A percentile compares a stretch with the other conserved stretches of the same genome.
Conservation (phyloP, 2,329 filamentous ascomycete species). For the Arachnopeziza araneosa region DNA sequence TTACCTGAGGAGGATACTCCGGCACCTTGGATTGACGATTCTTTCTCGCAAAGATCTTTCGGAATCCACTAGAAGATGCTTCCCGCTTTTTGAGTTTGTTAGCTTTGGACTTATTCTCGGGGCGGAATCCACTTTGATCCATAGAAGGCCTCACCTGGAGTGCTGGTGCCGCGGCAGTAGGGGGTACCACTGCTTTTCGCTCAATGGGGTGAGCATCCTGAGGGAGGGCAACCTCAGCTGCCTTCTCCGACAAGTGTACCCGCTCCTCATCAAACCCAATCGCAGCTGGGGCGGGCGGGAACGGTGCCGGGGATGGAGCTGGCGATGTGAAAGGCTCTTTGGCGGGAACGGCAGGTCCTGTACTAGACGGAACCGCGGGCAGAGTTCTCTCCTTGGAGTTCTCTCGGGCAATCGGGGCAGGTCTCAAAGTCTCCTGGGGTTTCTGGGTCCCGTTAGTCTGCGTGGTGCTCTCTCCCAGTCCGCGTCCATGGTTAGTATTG, state of each 20-base stretch:
- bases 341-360: constrained; percentile 36
- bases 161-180: constrained; percentile 11
- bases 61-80: constrained; percentile 42
- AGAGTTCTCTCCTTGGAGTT: constrained; percentile 23
- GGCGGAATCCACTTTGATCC: constrained; percentile 32
- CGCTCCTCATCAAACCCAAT: constrained; percentile 11
- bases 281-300: constrained; percentile 21
- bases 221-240: constrained; percentile 21
- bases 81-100: constrained; percentile 51
- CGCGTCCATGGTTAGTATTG: constrained; percentile 66
- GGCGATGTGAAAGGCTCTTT: constrained; percentile 29
- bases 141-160: constrained; percentile 16
- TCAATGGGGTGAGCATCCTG: constrained; percentile 19
- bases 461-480: constrained; percentile 44
- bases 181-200: constrained; percentile 16
- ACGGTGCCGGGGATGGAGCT: constrained; percentile 18
- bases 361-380: constrained; percentile 16
- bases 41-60: constrained; percentile 60
- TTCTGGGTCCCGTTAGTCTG: constrained; percentile 34
- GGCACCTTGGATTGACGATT: constrained; percentile 52
- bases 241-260: constrained; percentile 33
- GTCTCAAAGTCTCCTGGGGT: constrained; percentile 22
- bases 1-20: constrained; percentile 48
- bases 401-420: constrained; percentile 13
- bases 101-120: constrained; percentile 39